Base-by-base conservation (phyloP, 2,329 filamentous ascomycete genomes). In the Neonectria faginata region DNA sequence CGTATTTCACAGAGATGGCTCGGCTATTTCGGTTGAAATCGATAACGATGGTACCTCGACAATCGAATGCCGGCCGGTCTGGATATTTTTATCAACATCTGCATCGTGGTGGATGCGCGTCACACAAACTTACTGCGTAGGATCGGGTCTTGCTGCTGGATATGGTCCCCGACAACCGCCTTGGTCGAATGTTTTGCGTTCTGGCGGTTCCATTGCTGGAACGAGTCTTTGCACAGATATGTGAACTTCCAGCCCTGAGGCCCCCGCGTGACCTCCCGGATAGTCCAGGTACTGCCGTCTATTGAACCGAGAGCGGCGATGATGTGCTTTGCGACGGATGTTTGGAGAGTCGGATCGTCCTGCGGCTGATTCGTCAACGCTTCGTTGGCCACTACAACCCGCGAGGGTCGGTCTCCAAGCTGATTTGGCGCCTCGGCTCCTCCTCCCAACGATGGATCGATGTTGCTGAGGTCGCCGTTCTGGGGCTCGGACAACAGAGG, bases 31-130 rank as follows among this genome's bases (percentile, higher is more conserved):
- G 83, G 7, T 81, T 80, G 66, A 89, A 88, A 1, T 79, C 73
- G 47, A 89, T 79, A 2, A 76, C 79, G 18, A 88, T 73, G 0
- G 79, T 78, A 18, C 87, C 87, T 41, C 84, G 81, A 64, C 87
- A 89, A 69, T 89, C 86, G 67, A 88, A 89, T 0, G 86, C 86
- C 56, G 87, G 87, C 14, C 87, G 84, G 29, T 77, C 85, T 86
- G 66, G 12, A 18, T 36, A 27, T 31, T 52, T 50, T 18, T 8
- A 18, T 36, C 27, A 65, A 27, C 45, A 57, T 12, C 25, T 11
- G 16, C 12, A 9, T 11, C 16, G 16, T 4, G 6, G n/a, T 10
- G 20, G 22, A 18, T 29, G 18, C 31, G 44, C 29, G 54, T n/a
- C 36, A 9, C 36, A 9, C 47, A 20, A 20, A 70, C 81, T 68